These are phyloP conservation scores for Cystobasidium ongulense DNA, from an alignment of 768 basidiomycete species.

Conservation along the genomic window DNA sequence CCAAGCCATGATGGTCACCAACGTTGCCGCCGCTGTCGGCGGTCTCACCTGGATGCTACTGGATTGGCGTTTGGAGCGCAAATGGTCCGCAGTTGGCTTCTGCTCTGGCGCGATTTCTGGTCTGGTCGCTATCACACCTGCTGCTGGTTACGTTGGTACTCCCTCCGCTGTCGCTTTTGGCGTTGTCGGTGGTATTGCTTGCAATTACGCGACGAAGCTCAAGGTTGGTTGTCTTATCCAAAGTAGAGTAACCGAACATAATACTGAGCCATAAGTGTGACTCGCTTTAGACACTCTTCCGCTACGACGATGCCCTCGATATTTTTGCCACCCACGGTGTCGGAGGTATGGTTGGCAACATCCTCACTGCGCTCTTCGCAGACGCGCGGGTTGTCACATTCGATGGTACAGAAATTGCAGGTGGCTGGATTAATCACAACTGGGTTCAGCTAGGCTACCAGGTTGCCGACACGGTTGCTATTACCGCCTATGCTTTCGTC, in stretches of 20 bases:
- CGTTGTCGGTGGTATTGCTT: constrained; percentile 59
- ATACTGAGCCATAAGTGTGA: too few relatives aligned
- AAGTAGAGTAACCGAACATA: constrained; percentile 51
- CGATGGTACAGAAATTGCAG: constrained; percentile 57
- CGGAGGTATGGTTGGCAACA: constrained; percentile 69
- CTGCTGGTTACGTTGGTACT: constrained; percentile 68
- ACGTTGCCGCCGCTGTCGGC: constrained; percentile 79
- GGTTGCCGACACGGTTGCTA: constrained; percentile 58
- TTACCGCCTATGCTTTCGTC: constrained; percentile 51
- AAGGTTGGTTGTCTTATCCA: constrained; percentile 39
- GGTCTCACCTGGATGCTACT: constrained; percentile 82
- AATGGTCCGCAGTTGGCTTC: constrained; percentile 89
- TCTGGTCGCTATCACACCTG: constrained; percentile 76
- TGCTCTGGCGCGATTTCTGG: constrained; percentile 90
- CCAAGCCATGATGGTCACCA: constrained; percentile 85
- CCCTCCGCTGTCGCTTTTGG: constrained; percentile 73
- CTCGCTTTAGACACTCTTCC: constrained; percentile 33
- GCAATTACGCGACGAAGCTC: constrained; percentile 80
- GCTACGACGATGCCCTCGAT: constrained; percentile 74
- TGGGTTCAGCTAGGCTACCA: constrained; percentile 75
- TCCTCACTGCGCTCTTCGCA: constrained; percentile 68
- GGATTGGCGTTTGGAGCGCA: constrained; percentile 86
- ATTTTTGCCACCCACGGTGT: constrained; percentile 85
- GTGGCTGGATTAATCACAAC: constrained; percentile 67
- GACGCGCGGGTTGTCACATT: constrained; percentile 57